These are phyloP conservation scores for Wickerhamomyces subpelliculosus DNA, from an alignment of 805 yeast genomes.

Conservation along the genomic window DNA sequence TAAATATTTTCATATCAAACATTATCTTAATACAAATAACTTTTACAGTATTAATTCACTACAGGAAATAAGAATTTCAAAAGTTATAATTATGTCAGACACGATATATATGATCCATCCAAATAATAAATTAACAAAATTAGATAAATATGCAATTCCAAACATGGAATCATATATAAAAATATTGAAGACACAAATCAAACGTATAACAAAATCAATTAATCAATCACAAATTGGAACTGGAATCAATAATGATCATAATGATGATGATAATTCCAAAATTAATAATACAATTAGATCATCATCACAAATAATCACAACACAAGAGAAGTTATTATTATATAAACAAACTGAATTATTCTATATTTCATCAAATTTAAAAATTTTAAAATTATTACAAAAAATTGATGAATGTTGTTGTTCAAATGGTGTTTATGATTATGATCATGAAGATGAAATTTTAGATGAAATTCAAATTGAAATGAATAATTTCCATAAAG, in stretches of 20 bases:
- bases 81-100: no score
- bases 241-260: no score
- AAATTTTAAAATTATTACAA: conserved; percentile 12
- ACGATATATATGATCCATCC: conserved; percentile 17
- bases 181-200: conserved; percentile 9
- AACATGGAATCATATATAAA: conserved; percentile 9
- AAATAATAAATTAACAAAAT: conserved; percentile 15
- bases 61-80: neutral
- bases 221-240: no score
- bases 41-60: no score
- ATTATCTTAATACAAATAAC: no score
- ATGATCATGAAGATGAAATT: conserved; percentile 20
- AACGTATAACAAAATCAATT: no score
- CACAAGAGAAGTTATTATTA: neutral
- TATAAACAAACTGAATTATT: neutral
- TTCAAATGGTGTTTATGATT: conserved; percentile 14
- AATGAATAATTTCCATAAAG: conserved; percentile 14
- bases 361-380: conserved; percentile 14
- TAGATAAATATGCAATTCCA: conserved; percentile 18
- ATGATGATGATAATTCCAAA: no score
- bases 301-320: no score
- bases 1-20: no score
- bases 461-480: conserved; percentile 14
- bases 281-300: neutral
- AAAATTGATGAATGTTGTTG: conserved; percentile 12